These are phyloP conservation scores for Gossypium lobatum DNA, from an alignment of 441 rosid species.

Conservation along the genomic window DNA sequence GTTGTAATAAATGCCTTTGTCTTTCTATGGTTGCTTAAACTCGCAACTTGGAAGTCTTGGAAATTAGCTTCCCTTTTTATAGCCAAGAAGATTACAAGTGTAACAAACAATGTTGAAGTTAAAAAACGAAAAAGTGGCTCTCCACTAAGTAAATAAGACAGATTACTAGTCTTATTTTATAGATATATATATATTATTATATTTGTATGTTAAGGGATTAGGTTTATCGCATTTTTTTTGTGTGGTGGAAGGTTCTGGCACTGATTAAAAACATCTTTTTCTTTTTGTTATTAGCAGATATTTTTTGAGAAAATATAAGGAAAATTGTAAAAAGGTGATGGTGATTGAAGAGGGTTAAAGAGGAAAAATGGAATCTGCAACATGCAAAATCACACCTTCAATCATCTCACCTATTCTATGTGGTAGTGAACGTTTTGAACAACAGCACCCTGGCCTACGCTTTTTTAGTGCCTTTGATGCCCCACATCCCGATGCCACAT, in stretches of 20 bases:
- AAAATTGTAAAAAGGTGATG: slow-evolving; percentile 20
- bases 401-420: slow-evolving; percentile 9
- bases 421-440: slow-evolving; percentile 29
- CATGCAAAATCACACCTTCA: slow-evolving; percentile 16
- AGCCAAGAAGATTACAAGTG: slow-evolving; percentile 14
- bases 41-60: slow-evolving; percentile 9
- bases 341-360: slow-evolving; percentile 20
- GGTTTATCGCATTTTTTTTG: slow-evolving; percentile 8
- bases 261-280: not conserved
- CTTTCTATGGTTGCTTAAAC: slow-evolving; percentile 1
- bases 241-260: not conserved
- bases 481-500: slow-evolving; percentile 23
- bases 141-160: slow-evolving; percentile 31
- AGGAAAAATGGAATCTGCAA: slow-evolving; percentile 20
- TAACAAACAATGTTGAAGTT: slow-evolving; percentile 12
- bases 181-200: no score
- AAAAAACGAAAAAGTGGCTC: slow-evolving; percentile 15
- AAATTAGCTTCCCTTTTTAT: slow-evolving; percentile 28
- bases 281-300: not conserved
- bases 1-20: not conserved
- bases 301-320: not conserved
- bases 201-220: slow-evolving; percentile 15
- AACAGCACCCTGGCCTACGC: slow-evolving; percentile 9
- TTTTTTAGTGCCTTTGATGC: slow-evolving; percentile 27
- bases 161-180: slow-evolving; percentile 13